Conservation (phyloP, 768 basidiomycete genomes). For the Gloeopeniophorella convolvens region DNA sequence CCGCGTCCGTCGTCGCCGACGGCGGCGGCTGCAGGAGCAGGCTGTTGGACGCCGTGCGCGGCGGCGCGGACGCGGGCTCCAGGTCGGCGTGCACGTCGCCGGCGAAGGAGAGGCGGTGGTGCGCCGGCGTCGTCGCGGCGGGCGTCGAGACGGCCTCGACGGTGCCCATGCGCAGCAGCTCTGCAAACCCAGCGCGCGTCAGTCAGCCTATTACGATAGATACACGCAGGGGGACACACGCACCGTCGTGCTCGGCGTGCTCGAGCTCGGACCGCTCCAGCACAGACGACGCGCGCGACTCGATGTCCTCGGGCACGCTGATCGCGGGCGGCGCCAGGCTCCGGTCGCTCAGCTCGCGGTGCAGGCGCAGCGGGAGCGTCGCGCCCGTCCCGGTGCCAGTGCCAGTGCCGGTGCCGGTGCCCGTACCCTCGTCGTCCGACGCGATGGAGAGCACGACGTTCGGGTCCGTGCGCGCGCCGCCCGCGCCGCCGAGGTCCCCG, state of each 20-base stretch:
- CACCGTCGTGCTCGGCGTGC: slow-evolving; percentile 36
- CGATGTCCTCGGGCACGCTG: slow-evolving; percentile 32
- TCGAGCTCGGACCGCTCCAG: slow-evolving; percentile 25
- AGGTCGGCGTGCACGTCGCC: slow-evolving; percentile 11
- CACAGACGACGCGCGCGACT: slow-evolving; percentile 30
- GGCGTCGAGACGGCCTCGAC: slow-evolving; percentile 49
- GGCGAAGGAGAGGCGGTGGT: slow-evolving; percentile 29
- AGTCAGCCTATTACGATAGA: slow-evolving; percentile 5
- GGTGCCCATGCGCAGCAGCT: slow-evolving; percentile 42
- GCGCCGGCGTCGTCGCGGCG: slow-evolving; percentile 33
- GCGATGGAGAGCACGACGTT: slow-evolving; percentile 21
- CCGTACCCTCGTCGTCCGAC: no score
- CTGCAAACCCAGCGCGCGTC: slow-evolving; percentile 26
- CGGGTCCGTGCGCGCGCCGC: slow-evolving; percentile 15
- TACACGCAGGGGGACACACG: slow-evolving; percentile 13
- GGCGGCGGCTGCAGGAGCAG: slow-evolving; percentile 18
- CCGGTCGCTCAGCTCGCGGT: slow-evolving; percentile 17
- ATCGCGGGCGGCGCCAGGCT: slow-evolving; percentile 23
- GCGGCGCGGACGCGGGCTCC: slow-evolving; percentile 10
- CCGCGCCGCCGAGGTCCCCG: slow-evolving; percentile 12
- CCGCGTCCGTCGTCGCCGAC: slow-evolving; percentile 26
- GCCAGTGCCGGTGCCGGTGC: no score
- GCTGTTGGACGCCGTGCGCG: slow-evolving; percentile 22
- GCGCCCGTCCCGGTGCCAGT: no score
- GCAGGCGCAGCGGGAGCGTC: slow-evolving; percentile 27